These are phyloP conservation scores for Galeopsis tetrahit DNA, from an alignment of 257 asterid species.

Conservation along the genomic window DNA sequence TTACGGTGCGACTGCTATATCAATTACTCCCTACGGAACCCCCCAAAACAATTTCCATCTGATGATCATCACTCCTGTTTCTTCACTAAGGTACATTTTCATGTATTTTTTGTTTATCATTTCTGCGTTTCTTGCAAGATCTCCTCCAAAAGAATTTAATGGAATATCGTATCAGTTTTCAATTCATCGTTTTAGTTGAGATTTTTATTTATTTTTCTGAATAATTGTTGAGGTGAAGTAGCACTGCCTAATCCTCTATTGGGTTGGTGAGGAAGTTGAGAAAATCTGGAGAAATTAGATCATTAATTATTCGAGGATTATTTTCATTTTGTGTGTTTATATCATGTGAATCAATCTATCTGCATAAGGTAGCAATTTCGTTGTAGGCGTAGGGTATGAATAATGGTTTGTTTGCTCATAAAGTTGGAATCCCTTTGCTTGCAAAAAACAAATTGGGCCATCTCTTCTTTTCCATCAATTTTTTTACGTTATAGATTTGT, in stretches of 20 bases:
- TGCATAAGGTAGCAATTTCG: background rate
- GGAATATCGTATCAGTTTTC: constrained; percentile 1
- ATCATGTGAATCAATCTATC: constrained; percentile 25
- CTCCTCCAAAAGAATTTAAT: background rate
- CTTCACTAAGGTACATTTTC: constrained; percentile 36
- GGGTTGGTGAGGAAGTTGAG: constrained; percentile 42
- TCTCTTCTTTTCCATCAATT: background rate
- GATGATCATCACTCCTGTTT: constrained; percentile 4
- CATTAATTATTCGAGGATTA: background rate
- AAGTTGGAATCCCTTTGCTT: constrained; percentile 26
- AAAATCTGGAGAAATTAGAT: constrained; percentile 31
- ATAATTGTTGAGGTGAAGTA: constrained; percentile 9
- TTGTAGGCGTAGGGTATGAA: background rate
- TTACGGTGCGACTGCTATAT: background rate
- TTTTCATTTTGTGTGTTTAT: background rate
- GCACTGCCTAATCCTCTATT: background rate
- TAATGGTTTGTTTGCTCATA: constrained; percentile 14
- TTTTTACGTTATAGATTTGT: background rate
- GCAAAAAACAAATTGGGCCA: constrained; percentile 12
- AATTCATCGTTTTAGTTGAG: background rate
- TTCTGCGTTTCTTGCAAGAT: background rate
- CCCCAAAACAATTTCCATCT: constrained; percentile 18
- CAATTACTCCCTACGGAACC: no score
- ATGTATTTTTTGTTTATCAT: constrained; percentile 9
- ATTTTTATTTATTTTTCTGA: background rate